These are phyloP conservation scores for Picocystis salinarum DNA, from an alignment of 139 green algal species.

Conservation along the genomic window DNA sequence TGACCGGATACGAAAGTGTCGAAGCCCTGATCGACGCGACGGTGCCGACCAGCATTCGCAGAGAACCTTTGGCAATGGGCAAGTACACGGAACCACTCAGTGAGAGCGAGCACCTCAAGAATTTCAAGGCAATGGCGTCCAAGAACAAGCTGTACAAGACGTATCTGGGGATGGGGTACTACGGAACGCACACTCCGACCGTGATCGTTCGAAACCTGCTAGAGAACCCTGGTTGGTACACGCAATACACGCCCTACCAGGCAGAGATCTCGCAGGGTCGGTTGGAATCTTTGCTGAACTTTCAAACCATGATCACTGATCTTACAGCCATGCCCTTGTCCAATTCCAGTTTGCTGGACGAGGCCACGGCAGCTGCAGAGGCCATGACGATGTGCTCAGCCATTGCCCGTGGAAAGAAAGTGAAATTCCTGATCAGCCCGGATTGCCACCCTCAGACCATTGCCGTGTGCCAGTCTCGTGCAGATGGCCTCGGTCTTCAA, in stretches of 20 bases:
- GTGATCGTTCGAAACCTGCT: slow-evolving; percentile 96
- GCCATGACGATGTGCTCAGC: slow-evolving; percentile 97
- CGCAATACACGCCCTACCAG: slow-evolving; percentile 99
- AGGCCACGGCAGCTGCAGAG: slow-evolving; percentile 93
- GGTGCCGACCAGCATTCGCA: slow-evolving; percentile 70
- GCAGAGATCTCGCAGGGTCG: slow-evolving; percentile 45
- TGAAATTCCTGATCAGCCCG: slow-evolving; percentile 75
- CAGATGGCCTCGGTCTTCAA: slow-evolving; percentile 82
- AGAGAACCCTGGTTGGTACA: slow-evolving; percentile 99
- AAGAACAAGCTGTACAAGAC: slow-evolving; percentile 95
- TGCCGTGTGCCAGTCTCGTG: slow-evolving; percentile 74
- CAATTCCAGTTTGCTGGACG: slow-evolving; percentile 91
- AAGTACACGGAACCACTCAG: slow-evolving; percentile 63
- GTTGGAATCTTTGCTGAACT: slow-evolving; percentile 96
- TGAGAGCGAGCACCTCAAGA: slow-evolving; percentile 71
- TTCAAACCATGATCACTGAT: slow-evolving; percentile 94
- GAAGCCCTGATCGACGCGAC: slow-evolving; percentile 83
- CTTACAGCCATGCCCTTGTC: slow-evolving; percentile 75
- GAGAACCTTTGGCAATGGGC: slow-evolving; percentile 61
- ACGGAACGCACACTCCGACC: slow-evolving; percentile 70
- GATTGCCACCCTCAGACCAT: slow-evolving; percentile 91
- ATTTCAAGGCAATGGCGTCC: slow-evolving; percentile 65
- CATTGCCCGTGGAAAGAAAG: slow-evolving; percentile 87
- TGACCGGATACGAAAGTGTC: slow-evolving; percentile 59
- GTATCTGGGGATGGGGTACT: slow-evolving; percentile 96